Evolutionary conservation across 768 basidiomycete species (phyloP).

Genomic region (Coprinopsis marcescibilis): DNA sequence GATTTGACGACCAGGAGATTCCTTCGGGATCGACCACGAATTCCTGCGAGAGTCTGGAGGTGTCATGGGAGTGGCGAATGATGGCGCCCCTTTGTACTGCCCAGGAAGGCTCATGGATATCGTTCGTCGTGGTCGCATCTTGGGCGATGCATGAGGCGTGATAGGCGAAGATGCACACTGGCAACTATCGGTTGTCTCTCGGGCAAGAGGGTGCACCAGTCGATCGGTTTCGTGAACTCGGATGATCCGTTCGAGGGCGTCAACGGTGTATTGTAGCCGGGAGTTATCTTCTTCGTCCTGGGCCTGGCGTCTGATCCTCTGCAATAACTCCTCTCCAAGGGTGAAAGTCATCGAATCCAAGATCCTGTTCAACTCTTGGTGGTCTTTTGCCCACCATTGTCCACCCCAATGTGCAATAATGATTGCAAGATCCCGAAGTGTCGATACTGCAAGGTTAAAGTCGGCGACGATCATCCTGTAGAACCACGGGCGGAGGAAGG

Average conservation of each 20-base stretch:
- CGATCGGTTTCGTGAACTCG: conserved; percentile 5
- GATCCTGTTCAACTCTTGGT: conserved; percentile 54
- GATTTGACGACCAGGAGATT: neutral
- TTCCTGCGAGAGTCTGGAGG: conserved; percentile 28
- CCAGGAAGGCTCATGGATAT: conserved; percentile 18
- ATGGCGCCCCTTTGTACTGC: conserved; percentile 15
- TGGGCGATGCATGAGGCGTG: conserved; percentile 7
- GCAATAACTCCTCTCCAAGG: conserved; percentile 58
- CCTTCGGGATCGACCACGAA: conserved; percentile 16
- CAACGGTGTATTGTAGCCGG: neutral
- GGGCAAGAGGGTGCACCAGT: neutral
- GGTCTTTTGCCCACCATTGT: conserved; percentile 61
- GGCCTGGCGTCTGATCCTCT: conserved; percentile 15
- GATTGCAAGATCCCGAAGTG: conserved; percentile 37
- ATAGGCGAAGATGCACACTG: conserved; percentile 8
- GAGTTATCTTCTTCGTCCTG: conserved; percentile 21
- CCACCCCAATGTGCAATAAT: conserved; percentile 62
- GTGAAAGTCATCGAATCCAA: conserved; percentile 54
- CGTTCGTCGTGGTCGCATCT: conserved; percentile 4
- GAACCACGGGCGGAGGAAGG: conserved; percentile 69
- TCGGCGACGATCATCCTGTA: conserved; percentile 39
- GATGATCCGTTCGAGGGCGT: neutral
- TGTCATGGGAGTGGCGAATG: conserved; percentile 28
- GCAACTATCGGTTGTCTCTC: neutral
- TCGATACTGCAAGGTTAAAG: conserved; percentile 28